Base-by-base conservation (phyloP, 495 filamentous ascomycete species). In the Tetracladium marchalianum region DNA sequence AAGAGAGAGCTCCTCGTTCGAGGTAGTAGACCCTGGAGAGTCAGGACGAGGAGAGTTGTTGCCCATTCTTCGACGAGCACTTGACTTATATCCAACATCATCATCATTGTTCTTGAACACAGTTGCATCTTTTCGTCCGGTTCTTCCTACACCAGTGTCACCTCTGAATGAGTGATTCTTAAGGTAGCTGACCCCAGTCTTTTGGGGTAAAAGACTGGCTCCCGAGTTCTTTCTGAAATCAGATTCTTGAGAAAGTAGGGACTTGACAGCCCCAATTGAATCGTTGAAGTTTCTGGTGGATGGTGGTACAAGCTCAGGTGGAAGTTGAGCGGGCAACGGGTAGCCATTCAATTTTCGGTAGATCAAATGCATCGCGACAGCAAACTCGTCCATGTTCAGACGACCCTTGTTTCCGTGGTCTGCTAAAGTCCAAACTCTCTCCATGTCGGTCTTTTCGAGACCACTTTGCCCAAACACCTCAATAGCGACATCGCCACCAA, bases 391-490 rank as follows among this genome's bases (percentile, higher is more conserved):
- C 66, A 97, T 82, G 51, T 99, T 89, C 4, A 99, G 76, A 49
- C 88, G 80, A 11, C 93, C 93, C 57, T 85, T 88, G 64, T 99
- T 95, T 44, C 86, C 77, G 19, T 92, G 81, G 62, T 99, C 93
- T 6, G 90, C 86, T 19, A 99, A 68, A 19, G 92, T 97, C 93
- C 93, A 99, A 51, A 96, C 81, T 27, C 80, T 75, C 68, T 97
- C 93, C 31, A 99, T 68, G 52, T 97, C 92, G 16, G 81, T 65
- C 57, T 90, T 89, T 18, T 87, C 87, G 39, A 97, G 63, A 45
- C 93, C 93, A 69, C 90, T 96, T 63, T 99, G 93, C 12, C 89
- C 84, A 64, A 97, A 89, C 38, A 99, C 94, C 61, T 99, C 93
- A 59, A 99, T 93, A 18, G 90, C 89, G 48, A 89, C 87, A 51